phyloP scores from a whole-genome alignment of 2,329 filamentous ascomycete species.

The Calonectria fujianensis region DNA sequence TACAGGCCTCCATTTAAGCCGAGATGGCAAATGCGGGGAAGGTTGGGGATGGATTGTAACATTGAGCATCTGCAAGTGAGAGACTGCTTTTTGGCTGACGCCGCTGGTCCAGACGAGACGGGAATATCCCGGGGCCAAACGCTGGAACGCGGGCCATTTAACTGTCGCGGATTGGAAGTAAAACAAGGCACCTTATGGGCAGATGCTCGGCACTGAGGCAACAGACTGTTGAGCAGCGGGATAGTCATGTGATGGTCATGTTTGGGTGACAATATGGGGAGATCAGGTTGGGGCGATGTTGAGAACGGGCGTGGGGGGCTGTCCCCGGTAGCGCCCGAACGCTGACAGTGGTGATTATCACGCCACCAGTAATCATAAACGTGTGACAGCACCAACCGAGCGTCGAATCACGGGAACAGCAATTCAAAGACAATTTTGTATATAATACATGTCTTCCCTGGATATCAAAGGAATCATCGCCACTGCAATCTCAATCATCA shows the following conservation, averaged over 20 bases:
- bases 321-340: slow-evolving; percentile 47
- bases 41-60: background rate
- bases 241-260: background rate
- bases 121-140: background rate
- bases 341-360: slow-evolving; percentile 46
- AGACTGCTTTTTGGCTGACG: background rate
- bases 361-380: slow-evolving; percentile 50
- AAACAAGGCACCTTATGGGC: background rate
- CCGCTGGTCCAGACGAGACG: background rate
- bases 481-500: slow-evolving; percentile 4
- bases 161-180: background rate
- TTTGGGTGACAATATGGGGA: background rate
- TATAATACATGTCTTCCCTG: slow-evolving; percentile 41
- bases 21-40: slow-evolving; percentile 9
- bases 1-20: background rate
- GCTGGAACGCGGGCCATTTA: background rate
- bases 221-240: background rate
- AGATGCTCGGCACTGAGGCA: background rate
- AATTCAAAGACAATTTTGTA: slow-evolving; percentile 20
- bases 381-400: slow-evolving; percentile 37
- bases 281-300: slow-evolving; percentile 17
- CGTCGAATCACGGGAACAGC: slow-evolving; percentile 27
- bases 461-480: slow-evolving; percentile 1
- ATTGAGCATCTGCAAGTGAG: background rate
- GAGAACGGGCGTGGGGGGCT: slow-evolving; percentile 30